These are phyloP conservation scores for Stachybotrys chlorohalonatus DNA, from an alignment of 2,329 filamentous ascomycete genomes.

Conservation along the genomic window DNA sequence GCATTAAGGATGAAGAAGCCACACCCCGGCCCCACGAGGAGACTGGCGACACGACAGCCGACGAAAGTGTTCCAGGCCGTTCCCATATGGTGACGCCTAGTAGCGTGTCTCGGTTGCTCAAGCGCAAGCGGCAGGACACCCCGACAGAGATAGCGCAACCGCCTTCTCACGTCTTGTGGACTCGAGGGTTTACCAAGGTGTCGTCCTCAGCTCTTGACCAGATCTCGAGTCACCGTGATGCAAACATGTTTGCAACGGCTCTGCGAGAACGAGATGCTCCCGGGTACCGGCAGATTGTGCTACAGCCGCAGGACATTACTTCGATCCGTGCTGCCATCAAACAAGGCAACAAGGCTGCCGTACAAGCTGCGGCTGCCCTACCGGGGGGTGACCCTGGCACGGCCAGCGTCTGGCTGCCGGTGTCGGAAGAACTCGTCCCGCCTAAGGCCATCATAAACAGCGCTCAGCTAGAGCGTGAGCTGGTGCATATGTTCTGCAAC, in stretches of 20 bases:
- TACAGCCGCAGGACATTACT: slow-evolving; percentile 69
- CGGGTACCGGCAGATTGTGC: slow-evolving; percentile 64
- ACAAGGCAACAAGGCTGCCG: slow-evolving; percentile 58
- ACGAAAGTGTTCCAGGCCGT: slow-evolving; percentile 38
- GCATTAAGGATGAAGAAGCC: slow-evolving; percentile 50
- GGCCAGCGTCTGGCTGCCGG: slow-evolving; percentile 53
- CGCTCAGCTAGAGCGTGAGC: slow-evolving; percentile 81
- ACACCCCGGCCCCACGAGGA: slow-evolving; percentile 48
- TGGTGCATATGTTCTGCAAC: slow-evolving; percentile 96
- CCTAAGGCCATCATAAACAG: slow-evolving; percentile 90
- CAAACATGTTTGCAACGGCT: slow-evolving; percentile 70
- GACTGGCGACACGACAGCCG: slow-evolving; percentile 44
- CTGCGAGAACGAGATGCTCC: slow-evolving; percentile 68
- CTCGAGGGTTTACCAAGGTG: slow-evolving; percentile 65
- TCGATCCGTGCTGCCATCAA: slow-evolving; percentile 68
- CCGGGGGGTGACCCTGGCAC: slow-evolving; percentile 49
- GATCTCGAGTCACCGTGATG: slow-evolving; percentile 67
- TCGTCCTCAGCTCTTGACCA: slow-evolving; percentile 66
- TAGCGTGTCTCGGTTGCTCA: slow-evolving; percentile 30
- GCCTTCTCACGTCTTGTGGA: slow-evolving; percentile 63
- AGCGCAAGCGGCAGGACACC: slow-evolving; percentile 50
- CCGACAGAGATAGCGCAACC: slow-evolving; percentile 40
- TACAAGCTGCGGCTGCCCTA: slow-evolving; percentile 50
- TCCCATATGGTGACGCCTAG: slow-evolving; percentile 26
- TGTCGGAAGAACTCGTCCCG: slow-evolving; percentile 69